A percentile compares a stretch with the other conserved stretches of the same genome.
These are phyloP conservation scores for Glonium stellatum DNA, from an alignment of 495 filamentous ascomycete species.

Conservation along the genomic window DNA sequence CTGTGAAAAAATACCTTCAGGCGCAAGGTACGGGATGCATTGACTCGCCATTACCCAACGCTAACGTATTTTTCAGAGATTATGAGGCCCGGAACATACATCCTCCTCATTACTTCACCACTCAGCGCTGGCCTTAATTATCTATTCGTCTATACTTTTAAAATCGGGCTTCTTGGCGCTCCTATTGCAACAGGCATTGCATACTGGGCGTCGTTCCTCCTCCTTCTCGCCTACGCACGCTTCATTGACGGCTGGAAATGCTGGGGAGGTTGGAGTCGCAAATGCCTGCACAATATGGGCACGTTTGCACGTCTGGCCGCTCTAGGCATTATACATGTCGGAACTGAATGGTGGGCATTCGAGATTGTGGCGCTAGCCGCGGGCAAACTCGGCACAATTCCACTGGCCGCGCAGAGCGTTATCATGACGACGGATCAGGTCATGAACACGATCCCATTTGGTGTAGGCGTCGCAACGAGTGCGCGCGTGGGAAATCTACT, in stretches of 20 bases:
- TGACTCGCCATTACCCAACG: neutral
- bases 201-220: conserved; percentile 79
- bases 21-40: conserved; percentile 58
- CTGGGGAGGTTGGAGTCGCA: conserved; percentile 75
- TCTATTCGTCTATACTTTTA: conserved; percentile 66
- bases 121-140: conserved; percentile 73
- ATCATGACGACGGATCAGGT: conserved; percentile 94
- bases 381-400: conserved; percentile 72
- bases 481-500: conserved; percentile 77
- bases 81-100: conserved; percentile 82
- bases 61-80: conserved; percentile 50
- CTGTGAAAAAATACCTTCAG: conserved; percentile 87
- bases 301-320: conserved; percentile 72
- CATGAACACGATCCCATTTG: conserved; percentile 89
- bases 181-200: conserved; percentile 77
- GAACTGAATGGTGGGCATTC: conserved; percentile 95
- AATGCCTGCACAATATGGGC: conserved; percentile 56
- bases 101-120: conserved; percentile 75
- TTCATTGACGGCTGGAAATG: conserved; percentile 67
- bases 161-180: conserved; percentile 68
- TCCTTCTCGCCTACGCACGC: conserved; percentile 68
- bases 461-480: conserved; percentile 77
- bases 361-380: conserved; percentile 91
- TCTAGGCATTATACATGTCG: conserved; percentile 79
- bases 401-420: conserved; percentile 80